Evolutionary conservation across 2,329 filamentous ascomycete genomes (phyloP), one percentile per base, ranked within the genome.

Genomic region (Pyrenochaeta sp.): DNA sequence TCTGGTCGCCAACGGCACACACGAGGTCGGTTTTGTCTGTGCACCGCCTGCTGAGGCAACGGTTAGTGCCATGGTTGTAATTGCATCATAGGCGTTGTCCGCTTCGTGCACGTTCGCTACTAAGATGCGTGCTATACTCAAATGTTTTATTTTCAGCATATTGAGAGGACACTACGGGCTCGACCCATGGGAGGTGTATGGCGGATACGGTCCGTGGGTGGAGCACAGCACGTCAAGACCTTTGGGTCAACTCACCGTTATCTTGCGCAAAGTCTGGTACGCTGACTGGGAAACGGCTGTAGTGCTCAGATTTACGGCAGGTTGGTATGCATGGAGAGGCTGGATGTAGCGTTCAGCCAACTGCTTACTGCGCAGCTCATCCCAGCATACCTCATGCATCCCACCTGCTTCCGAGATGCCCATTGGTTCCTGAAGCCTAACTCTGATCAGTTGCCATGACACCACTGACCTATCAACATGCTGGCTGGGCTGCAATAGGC

Each of bases 311-410:
- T 15, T 32, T 27, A 40, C 45, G 49, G 45, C 49, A 53, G 39
- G 33, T 30, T 42, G 42, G 33, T 32, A 23, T 61, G 44, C 47
- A 54, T 50, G 29, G 47, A 35, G 31, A 29, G 42, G 57, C 49
- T 51, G 50, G 50, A 18, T 4, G 41, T 51, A 17, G 50, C 48
- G 45, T 44, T 47, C 47, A 27, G 49, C 42, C 42, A 35, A 44
- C 33, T 36, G 56, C 50, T 64, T 60, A 68, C 58, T 44, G 46
- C 39, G 41, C 54, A 45, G 15, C 37, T 27, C 47, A 63, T 49
- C 64, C 63, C 49, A 49, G 58, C 52, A 60, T 55, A 30, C 50
- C 33, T 47, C 46, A 59, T 65, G 61, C 60, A 63, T 30, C 46
- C 48, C 41, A 32, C 41, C 47, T 51, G 31, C 45, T 50, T 45